These are phyloP conservation scores for Colletotrichum simmondsii DNA, from an alignment of 2,329 filamentous ascomycete genomes.

Conservation along the genomic window DNA sequence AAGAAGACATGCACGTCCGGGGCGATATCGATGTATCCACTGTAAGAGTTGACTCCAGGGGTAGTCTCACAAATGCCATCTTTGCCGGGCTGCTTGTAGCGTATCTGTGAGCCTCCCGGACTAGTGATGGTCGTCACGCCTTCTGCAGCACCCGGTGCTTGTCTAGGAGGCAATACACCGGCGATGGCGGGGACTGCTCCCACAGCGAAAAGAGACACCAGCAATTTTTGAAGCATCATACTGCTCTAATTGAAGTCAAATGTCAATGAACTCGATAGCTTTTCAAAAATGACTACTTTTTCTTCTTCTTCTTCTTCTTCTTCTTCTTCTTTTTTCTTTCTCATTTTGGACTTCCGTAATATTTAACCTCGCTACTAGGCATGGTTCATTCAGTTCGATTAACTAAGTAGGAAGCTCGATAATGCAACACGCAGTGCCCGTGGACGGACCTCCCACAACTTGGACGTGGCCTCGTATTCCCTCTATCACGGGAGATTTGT, in stretches of 20 bases:
- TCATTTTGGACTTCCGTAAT: neutral
- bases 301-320: too few relatives aligned
- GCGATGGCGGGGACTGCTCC: neutral
- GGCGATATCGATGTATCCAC: slow-evolving; percentile 15
- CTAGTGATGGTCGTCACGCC: slow-evolving; percentile 17
- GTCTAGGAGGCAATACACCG: slow-evolving; percentile 7
- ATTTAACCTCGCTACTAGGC: neutral
- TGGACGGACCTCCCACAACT: neutral
- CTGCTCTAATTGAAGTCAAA: neutral
- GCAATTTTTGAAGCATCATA: neutral
- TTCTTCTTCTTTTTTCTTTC: too few relatives aligned
- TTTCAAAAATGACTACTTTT: too few relatives aligned
- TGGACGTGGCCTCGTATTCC: neutral
- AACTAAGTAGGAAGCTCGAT: neutral
- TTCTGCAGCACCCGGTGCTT: slow-evolving; percentile 2
- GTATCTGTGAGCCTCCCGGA: slow-evolving; percentile 4
- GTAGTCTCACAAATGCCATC: slow-evolving; percentile 18
- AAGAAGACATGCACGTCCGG: slow-evolving; percentile 16
- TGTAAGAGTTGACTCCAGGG: slow-evolving; percentile 19
- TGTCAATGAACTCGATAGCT: neutral
- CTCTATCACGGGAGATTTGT: neutral
- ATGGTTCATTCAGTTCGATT: neutral
- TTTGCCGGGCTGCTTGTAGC: slow-evolving; percentile 16
- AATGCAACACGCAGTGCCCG: too few relatives aligned
- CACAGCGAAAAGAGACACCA: neutral